Percentiles rank a stretch among this genome's conserved stretches.
These are phyloP conservation scores for Neonectria magnoliae DNA, from an alignment of 2,329 filamentous ascomycete species.

Conservation along the genomic window DNA sequence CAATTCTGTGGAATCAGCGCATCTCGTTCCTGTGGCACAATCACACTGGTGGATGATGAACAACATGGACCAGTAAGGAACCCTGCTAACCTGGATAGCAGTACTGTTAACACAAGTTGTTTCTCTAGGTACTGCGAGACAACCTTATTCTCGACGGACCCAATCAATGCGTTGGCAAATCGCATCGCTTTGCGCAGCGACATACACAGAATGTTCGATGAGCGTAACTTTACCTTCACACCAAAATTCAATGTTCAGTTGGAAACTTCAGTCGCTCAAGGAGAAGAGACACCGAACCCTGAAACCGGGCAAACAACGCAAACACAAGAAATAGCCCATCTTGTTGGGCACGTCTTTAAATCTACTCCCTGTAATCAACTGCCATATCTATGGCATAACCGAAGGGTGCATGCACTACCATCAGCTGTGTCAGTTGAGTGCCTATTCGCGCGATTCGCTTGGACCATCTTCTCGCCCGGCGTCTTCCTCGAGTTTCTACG, in stretches of 20 bases:
- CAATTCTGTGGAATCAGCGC: not conserved
- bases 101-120: not conserved
- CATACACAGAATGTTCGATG: slow-evolving; percentile 10
- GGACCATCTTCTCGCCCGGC: slow-evolving; percentile 14
- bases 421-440: not conserved
- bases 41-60: not conserved
- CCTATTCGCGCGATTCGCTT: slow-evolving; percentile 13
- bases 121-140: not conserved
- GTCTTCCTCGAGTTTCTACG: slow-evolving; percentile 12
- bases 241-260: not conserved
- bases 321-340: not conserved
- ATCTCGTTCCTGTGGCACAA: not conserved
- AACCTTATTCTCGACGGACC: not conserved
- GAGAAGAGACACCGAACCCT: not conserved
- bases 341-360: slow-evolving; percentile 3
- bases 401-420: not conserved
- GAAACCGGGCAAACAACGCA: not conserved
- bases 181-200: not conserved
- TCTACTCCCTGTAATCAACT: not conserved
- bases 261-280: not conserved
- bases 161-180: not conserved
- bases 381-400: not conserved
- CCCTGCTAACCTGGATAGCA: not conserved
- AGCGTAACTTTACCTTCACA: not conserved
- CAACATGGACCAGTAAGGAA: not conserved